These are phyloP conservation scores for Rhodomyrtus psidioides DNA, from an alignment of 441 rosid species.

Conservation along the genomic window DNA sequence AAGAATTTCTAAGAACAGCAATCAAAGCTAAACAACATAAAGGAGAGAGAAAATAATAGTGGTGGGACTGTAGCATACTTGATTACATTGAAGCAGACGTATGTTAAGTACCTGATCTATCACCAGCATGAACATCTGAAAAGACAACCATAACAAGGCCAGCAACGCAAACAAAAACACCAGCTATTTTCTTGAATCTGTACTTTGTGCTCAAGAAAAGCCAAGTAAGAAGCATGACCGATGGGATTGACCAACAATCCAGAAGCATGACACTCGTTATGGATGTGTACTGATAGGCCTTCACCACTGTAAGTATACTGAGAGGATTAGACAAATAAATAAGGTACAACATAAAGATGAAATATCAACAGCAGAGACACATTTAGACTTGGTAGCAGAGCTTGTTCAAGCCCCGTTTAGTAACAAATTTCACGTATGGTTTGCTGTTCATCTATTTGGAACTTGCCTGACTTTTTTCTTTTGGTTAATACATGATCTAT, in stretches of 20 bases:
- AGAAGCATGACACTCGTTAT: constrained; percentile 90
- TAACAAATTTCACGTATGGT: neutral
- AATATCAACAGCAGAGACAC: neutral
- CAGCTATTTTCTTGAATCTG: constrained; percentile 60
- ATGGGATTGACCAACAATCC: constrained; percentile 93
- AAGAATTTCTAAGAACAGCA: neutral
- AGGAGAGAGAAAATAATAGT: neutral
- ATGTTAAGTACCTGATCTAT: constrained; percentile 54
- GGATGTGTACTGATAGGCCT: constrained; percentile 89
- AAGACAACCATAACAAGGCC: constrained; percentile 79
- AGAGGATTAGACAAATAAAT: neutral
- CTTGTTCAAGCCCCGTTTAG: neutral
- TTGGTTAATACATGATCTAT: neutral
- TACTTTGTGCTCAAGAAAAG: constrained; percentile 72
- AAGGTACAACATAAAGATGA: neutral
- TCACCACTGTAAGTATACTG: constrained; percentile 52
- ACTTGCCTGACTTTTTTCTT: neutral
- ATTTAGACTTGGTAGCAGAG: neutral
- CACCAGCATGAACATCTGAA: constrained; percentile 84
- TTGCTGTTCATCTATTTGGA: neutral
- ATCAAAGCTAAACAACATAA: neutral
- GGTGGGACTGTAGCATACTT: neutral
- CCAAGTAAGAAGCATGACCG: constrained; percentile 79
- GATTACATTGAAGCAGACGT: neutral
- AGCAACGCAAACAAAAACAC: constrained; percentile 68